These are phyloP conservation scores for Penicillium oxalicum DNA, from an alignment of 2,329 filamentous ascomycete genomes.

Conservation along the genomic window DNA sequence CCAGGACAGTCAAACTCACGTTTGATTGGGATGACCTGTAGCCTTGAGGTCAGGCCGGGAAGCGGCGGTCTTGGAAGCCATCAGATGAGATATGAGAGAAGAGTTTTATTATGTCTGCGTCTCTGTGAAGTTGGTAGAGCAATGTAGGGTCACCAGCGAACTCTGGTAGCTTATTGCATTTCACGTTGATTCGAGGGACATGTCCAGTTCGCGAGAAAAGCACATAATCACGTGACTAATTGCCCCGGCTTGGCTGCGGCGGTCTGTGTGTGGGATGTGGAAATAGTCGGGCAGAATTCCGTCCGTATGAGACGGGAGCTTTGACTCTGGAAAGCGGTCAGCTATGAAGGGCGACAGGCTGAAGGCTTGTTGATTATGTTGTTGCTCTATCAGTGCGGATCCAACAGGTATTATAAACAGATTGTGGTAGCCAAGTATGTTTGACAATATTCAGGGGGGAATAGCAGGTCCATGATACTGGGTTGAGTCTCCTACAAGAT, in stretches of 20 bases:
- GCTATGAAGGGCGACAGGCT: too few relatives aligned
- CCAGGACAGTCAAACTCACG: conserved; percentile 47
- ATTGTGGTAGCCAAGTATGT: too few relatives aligned
- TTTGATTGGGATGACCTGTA: conserved; percentile 66
- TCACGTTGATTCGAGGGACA: background rate
- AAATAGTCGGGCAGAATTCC: background rate
- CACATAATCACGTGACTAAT: conserved; percentile 4
- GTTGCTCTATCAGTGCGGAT: too few relatives aligned
- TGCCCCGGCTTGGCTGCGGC: background rate
- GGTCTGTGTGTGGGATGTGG: background rate
- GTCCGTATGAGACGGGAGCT: too few relatives aligned
- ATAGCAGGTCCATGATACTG: too few relatives aligned
- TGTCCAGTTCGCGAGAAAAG: conserved; percentile 12
- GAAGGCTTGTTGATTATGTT: too few relatives aligned
- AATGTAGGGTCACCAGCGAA: background rate
- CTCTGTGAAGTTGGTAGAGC: background rate
- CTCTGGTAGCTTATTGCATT: conserved; percentile 1
- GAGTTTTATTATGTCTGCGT: background rate
- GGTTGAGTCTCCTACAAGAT: too few relatives aligned
- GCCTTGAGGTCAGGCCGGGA: conserved; percentile 35
- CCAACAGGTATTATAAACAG: too few relatives aligned
- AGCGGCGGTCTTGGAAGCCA: conserved; percentile 39
- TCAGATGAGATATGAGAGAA: conserved; percentile 10
- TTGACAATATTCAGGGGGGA: too few relatives aligned
- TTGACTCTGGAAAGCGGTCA: too few relatives aligned